phyloP scores from a whole-genome alignment of 1,284 basidiomycete genomes.

The Filobasidium uniguttulatum region DNA sequence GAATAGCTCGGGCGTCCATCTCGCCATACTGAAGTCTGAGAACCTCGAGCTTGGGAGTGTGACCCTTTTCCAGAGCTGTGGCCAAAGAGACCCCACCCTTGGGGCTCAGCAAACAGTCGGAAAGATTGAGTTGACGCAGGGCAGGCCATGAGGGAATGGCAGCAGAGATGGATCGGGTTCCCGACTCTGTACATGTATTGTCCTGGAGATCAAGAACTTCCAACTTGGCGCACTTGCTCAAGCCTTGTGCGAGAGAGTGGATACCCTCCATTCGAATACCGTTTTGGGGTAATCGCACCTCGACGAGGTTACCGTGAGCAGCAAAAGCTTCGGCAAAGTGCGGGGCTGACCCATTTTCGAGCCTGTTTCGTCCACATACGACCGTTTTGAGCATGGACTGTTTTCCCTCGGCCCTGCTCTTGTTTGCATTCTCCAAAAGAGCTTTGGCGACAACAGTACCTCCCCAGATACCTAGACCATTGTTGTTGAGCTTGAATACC shows the following conservation, averaged over 20 bases:
- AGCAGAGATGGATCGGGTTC: slow-evolving; percentile 58
- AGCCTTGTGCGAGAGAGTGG: slow-evolving; percentile 60
- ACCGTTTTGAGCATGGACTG: slow-evolving; percentile 59
- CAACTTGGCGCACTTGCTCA: slow-evolving; percentile 55
- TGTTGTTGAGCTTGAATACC: slow-evolving; percentile 87
- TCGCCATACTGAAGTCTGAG: slow-evolving; percentile 84
- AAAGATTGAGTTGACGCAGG: slow-evolving; percentile 68
- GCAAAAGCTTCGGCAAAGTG: slow-evolving; percentile 80
- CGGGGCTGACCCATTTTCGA: slow-evolving; percentile 77
- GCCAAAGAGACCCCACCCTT: slow-evolving; percentile 49
- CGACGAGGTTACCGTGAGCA: slow-evolving; percentile 63
- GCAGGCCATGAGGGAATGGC: slow-evolving; percentile 57
- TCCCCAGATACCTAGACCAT: slow-evolving; percentile 87
- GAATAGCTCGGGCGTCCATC: slow-evolving; percentile 56
- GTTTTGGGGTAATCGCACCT: slow-evolving; percentile 91
- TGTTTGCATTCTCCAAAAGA: slow-evolving; percentile 59
- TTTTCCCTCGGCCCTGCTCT: slow-evolving; percentile 48
- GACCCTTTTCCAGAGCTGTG: slow-evolving; percentile 47
- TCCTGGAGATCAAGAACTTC: slow-evolving; percentile 84
- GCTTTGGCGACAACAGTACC: slow-evolving; percentile 77
- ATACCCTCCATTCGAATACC: slow-evolving; percentile 93
- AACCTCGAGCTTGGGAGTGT: slow-evolving; percentile 56
- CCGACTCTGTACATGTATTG: slow-evolving; percentile 74
- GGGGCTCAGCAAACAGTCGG: slow-evolving; percentile 73
- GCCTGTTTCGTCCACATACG: slow-evolving; percentile 85